Evolutionary conservation across 768 basidiomycete species (phyloP).

Genomic region (Pholiota microspora): DNA sequence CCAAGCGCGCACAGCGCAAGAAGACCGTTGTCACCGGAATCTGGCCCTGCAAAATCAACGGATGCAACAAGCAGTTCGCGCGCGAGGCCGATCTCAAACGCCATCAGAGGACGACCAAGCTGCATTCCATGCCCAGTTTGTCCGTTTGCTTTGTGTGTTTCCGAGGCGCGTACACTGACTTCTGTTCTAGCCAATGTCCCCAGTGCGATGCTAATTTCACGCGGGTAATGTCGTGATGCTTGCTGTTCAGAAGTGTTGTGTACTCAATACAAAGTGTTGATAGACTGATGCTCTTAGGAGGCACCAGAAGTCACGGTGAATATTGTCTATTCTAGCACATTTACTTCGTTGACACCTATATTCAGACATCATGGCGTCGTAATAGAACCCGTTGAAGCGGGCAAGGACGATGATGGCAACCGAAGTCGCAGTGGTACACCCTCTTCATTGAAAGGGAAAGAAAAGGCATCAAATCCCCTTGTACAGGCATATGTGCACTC

Average conservation of each 20-base stretch:
- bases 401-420: constrained; percentile 35
- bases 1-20: constrained; percentile 36
- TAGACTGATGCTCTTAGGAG: constrained; percentile 81
- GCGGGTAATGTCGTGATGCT: constrained; percentile 43
- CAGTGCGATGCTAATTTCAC: constrained; percentile 83
- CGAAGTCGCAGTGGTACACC: constrained; percentile 54
- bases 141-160: constrained; percentile 31
- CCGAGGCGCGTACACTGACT: constrained; percentile 4
- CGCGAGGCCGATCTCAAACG: constrained; percentile 81
- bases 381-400: constrained; percentile 45
- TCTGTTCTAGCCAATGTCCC: constrained; percentile 56
- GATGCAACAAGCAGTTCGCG: constrained; percentile 80
- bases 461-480: constrained; percentile 25
- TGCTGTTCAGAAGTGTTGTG: constrained; percentile 15
- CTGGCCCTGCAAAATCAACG: constrained; percentile 82
- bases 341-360: constrained; percentile 3
- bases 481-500: constrained; percentile 29
- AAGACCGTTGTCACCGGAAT: constrained; percentile 47
- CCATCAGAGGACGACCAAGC: constrained; percentile 78
- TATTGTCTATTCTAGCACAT: constrained; percentile 4
- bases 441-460: constrained; percentile 38
- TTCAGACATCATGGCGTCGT: constrained; percentile 66
- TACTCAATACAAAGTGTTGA: constrained; percentile 4
- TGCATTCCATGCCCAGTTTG: constrained; percentile 75
- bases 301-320: constrained; percentile 77